A percentile compares a stretch with the other conserved stretches of the same genome.
Conservation (phyloP, 2,329 filamentous ascomycete species). For the Penicillium crustosum region DNA sequence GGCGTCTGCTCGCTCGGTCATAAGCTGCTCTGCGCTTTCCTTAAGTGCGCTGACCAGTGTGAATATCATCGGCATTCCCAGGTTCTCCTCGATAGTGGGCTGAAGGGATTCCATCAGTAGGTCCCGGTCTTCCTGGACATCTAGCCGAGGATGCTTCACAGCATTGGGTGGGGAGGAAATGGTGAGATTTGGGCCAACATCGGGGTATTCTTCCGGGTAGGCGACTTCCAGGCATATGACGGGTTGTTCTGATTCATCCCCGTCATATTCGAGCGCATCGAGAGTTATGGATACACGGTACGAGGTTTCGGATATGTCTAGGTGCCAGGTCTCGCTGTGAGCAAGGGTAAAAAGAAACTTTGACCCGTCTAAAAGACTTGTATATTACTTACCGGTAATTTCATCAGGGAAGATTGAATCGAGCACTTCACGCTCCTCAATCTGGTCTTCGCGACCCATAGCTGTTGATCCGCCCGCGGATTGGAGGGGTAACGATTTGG, state of each 20-base stretch:
- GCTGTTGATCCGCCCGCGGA: constrained; percentile 32
- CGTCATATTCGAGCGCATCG: constrained; percentile 69
- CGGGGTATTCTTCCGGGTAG: constrained; percentile 89
- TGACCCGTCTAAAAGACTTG: background rate
- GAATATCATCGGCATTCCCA: constrained; percentile 98
- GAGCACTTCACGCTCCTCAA: constrained; percentile 95
- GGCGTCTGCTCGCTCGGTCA: constrained; percentile 69
- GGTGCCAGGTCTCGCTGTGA: constrained; percentile 17
- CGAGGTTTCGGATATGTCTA: constrained; percentile 86
- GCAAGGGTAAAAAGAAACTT: background rate
- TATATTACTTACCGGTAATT: constrained; percentile 68
- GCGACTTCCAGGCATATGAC: constrained; percentile 78
- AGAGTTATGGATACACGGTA: constrained; percentile 84
- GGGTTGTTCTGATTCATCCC: constrained; percentile 61
- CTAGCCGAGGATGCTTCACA: constrained; percentile 69
- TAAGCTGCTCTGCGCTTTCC: constrained; percentile 83
- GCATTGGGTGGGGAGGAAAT: constrained; percentile 71
- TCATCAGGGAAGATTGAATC: constrained; percentile 98
- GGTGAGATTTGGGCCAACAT: constrained; percentile 79
- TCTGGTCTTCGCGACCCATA: constrained; percentile 74
- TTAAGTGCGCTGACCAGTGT: constrained; percentile 84
- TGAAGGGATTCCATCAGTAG: constrained; percentile 68
- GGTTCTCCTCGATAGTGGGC: constrained; percentile 81
- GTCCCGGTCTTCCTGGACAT: constrained; percentile 75
- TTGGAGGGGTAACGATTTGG: constrained; percentile 30